Conservation (phyloP, 2,329 filamentous ascomycete genomes). For the Geosmithia putterillii region DNA sequence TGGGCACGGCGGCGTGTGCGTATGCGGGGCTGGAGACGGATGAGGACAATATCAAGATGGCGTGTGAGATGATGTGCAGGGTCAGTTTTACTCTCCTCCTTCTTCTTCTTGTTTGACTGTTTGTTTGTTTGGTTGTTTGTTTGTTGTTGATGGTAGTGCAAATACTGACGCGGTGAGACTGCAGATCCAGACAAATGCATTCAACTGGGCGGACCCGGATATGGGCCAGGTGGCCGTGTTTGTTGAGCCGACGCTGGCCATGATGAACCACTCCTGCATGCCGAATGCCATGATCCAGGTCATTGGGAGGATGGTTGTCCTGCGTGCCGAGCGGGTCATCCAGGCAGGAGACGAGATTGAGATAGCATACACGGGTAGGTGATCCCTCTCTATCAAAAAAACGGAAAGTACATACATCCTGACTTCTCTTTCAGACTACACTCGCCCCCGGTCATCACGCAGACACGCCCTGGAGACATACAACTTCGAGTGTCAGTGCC, state of each 20-base stretch:
- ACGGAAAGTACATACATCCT: not conserved
- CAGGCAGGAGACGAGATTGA: conserved; percentile 41
- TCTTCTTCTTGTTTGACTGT: not conserved
- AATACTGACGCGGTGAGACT: conserved; percentile 1
- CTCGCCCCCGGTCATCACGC: conserved; percentile 28
- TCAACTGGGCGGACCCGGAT: conserved; percentile 42
- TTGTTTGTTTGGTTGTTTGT: not conserved
- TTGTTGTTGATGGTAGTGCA: not conserved
- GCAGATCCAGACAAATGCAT: conserved; percentile 50
- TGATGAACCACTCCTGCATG: conserved; percentile 50
- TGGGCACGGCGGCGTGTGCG: conserved; percentile 26
- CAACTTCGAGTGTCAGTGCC: conserved; percentile 39
- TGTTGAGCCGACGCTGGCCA: conserved; percentile 41
- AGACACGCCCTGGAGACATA: conserved; percentile 32
- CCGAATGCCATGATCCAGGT: conserved; percentile 49
- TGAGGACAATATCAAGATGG: conserved; percentile 21
- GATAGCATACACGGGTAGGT: conserved; percentile 48
- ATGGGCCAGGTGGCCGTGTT: conserved; percentile 40
- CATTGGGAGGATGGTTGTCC: conserved; percentile 32
- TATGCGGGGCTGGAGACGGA: conserved; percentile 27
- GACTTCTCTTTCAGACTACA: conserved; percentile 30
- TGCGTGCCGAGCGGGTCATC: conserved; percentile 38
- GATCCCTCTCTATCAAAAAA: not conserved
- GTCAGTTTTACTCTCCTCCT: conserved; percentile 16
- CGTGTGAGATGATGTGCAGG: conserved; percentile 40